Conservation (phyloP, 352 stramenopile species). For the Thraustochytrium striatum region DNA sequence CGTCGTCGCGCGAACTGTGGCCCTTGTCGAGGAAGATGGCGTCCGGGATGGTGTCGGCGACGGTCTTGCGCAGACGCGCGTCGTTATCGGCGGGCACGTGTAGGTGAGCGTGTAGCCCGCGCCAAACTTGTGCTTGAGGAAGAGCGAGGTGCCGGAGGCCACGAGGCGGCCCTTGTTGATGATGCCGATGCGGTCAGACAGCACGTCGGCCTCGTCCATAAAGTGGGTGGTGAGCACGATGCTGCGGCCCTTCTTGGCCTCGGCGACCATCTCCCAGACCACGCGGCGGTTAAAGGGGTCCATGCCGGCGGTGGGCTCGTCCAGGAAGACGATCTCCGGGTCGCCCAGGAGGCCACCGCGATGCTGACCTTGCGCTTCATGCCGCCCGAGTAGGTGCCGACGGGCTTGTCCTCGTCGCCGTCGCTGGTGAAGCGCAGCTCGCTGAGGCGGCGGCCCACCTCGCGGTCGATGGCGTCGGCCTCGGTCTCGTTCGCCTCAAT, state of each 20-base stretch:
- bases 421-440: conserved; percentile 56
- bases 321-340: conserved; percentile 57
- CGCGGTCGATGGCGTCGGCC: conserved; percentile 43
- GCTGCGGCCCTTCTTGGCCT: conserved; percentile 57
- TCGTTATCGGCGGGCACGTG: background rate
- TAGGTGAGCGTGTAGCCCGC: conserved; percentile 66
- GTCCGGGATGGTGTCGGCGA: background rate
- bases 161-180: conserved; percentile 58
- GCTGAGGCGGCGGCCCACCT: conserved; percentile 58
- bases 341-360: conserved; percentile 69
- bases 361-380: conserved; percentile 79
- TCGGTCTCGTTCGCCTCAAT: conserved; percentile 56
- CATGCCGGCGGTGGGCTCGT: conserved; percentile 60
- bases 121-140: conserved; percentile 77
- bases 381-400: conserved; percentile 65
- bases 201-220: conserved; percentile 64
- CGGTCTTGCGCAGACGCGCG: background rate
- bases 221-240: conserved; percentile 66
- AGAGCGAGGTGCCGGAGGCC: conserved; percentile 58
- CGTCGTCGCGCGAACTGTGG: background rate
- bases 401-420: conserved; percentile 52
- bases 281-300: conserved; percentile 56
- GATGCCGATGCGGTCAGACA: conserved; percentile 61
- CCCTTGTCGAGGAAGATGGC: background rate
- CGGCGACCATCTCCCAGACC: conserved; percentile 64